Conservation (phyloP, 2,329 filamentous ascomycete species). For the Exophiala aquamarina region DNA sequence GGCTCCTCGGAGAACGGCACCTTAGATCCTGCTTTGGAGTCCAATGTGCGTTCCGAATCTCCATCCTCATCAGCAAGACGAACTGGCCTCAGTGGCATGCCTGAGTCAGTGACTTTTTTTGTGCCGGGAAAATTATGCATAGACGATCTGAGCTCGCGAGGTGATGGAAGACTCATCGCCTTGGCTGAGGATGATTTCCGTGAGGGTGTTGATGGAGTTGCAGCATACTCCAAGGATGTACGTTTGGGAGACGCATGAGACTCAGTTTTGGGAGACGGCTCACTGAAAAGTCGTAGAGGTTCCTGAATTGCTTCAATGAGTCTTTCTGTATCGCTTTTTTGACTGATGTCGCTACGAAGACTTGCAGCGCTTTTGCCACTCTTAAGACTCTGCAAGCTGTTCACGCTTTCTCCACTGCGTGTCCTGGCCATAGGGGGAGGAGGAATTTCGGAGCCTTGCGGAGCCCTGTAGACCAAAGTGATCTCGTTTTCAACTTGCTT, state of each 20-base stretch:
- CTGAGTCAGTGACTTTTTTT: constrained; percentile 35
- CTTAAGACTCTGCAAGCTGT: constrained; percentile 35
- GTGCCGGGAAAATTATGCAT: constrained; percentile 28
- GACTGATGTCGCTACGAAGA: constrained; percentile 26
- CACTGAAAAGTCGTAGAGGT: constrained; percentile 28
- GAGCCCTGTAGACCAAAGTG: constrained; percentile 33
- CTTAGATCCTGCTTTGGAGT: constrained; percentile 6
- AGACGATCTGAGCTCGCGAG: constrained; percentile 23
- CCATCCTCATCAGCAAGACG: constrained; percentile 30
- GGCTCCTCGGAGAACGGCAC: constrained; percentile 16
- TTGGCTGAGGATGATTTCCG: constrained; percentile 1
- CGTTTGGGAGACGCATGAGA: neutral
- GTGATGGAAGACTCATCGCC: constrained; percentile 15
- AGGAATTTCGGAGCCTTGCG: constrained; percentile 26
- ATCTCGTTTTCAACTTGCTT: constrained; percentile 32
- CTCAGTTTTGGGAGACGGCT: neutral
- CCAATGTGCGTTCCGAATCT: constrained; percentile 2
- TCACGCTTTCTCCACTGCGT: constrained; percentile 34
- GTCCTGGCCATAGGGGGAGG: constrained; percentile 27
- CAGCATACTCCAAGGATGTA: neutral
- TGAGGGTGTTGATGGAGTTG: neutral
- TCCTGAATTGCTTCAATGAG: constrained; percentile 45
- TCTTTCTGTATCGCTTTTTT: constrained; percentile 40
- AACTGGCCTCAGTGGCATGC: constrained; percentile 34
- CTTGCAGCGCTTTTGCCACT: constrained; percentile 28